Conservation (phyloP, 192 early-diverging fungal genomes). For the Phycomyces nitens region DNA sequence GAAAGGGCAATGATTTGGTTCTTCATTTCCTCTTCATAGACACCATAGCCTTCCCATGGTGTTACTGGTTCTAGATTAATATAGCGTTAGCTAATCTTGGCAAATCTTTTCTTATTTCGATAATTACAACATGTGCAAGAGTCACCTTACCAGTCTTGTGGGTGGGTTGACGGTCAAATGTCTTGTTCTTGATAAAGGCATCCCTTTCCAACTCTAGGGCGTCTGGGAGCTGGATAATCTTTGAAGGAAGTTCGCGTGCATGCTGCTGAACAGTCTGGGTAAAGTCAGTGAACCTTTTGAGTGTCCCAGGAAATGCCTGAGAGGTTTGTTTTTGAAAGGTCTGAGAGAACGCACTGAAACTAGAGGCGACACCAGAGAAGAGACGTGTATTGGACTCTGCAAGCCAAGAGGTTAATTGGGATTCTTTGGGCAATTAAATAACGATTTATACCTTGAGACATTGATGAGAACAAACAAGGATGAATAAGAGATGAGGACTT, state of each 20-base stretch:
- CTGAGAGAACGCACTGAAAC: conserved; percentile 12
- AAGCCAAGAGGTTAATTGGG: too few species aligned
- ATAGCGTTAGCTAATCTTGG: too few species aligned
- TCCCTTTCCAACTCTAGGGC: conserved; percentile 44
- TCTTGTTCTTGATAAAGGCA: conserved; percentile 48
- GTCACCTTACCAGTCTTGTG: conserved; percentile 13
- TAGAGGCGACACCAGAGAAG: conserved; percentile 8
- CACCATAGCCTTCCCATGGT: conserved; percentile 49
- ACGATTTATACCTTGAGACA: too few species aligned
- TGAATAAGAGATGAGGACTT: background rate
- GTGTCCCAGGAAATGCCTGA: conserved; percentile 10
- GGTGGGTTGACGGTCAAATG: conserved; percentile 14
- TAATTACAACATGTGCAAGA: too few species aligned
- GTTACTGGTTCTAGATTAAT: conserved; percentile 42
- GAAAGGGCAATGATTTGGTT: conserved; percentile 45
- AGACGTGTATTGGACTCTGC: background rate
- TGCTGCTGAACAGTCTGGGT: conserved; percentile 21
- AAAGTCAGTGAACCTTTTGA: conserved; percentile 20
- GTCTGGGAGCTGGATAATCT: conserved; percentile 29
- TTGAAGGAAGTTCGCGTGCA: conserved; percentile 21
- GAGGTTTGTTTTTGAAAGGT: conserved; percentile 9
- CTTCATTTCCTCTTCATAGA: conserved; percentile 50
- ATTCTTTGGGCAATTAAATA: too few species aligned
- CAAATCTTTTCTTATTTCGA: too few species aligned
- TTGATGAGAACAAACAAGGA: too few species aligned